Evolutionary conservation across 2,329 filamentous ascomycete species (phyloP).

Genomic region (Colletotrichum sansevieriae): DNA sequence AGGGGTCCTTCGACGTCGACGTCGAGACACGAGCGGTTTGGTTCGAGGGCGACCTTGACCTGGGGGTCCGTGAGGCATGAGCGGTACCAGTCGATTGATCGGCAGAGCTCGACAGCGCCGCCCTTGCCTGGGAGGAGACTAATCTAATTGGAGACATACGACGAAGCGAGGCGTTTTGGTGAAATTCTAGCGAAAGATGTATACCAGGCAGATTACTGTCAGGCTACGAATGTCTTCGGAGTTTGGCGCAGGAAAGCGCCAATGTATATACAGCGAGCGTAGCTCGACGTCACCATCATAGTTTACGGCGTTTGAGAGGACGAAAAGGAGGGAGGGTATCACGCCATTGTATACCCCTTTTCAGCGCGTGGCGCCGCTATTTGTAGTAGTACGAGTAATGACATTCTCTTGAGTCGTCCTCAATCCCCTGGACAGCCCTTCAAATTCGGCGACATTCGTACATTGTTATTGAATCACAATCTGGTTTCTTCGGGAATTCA

Average conservation of each 20-base stretch:
- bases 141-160: slow-evolving; percentile 8
- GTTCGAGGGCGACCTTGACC: not conserved
- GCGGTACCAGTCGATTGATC: slow-evolving; percentile 9
- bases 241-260: not conserved
- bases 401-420: slow-evolving; percentile 17
- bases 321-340: slow-evolving; percentile 23
- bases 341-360: slow-evolving; percentile 26
- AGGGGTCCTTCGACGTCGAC: not conserved
- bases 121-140: slow-evolving; percentile 1
- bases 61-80: not conserved
- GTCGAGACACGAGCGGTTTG: slow-evolving; percentile 7
- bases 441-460: not conserved
- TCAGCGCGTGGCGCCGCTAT: slow-evolving; percentile 27
- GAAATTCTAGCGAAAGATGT: slow-evolving; percentile 2
- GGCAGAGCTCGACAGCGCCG: not conserved
- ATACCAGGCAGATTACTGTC: not conserved
- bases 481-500: not conserved
- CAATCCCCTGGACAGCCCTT: not conserved
- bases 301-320: slow-evolving; percentile 18
- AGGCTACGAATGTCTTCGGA: not conserved
- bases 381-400: slow-evolving; percentile 37
- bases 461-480: slow-evolving; percentile 12
- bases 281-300: not conserved
- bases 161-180: slow-evolving; percentile 7
- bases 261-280: slow-evolving; percentile 1